These are phyloP conservation scores for Crucibulum laeve DNA, from an alignment of 768 basidiomycete species.

Conservation along the genomic window DNA sequence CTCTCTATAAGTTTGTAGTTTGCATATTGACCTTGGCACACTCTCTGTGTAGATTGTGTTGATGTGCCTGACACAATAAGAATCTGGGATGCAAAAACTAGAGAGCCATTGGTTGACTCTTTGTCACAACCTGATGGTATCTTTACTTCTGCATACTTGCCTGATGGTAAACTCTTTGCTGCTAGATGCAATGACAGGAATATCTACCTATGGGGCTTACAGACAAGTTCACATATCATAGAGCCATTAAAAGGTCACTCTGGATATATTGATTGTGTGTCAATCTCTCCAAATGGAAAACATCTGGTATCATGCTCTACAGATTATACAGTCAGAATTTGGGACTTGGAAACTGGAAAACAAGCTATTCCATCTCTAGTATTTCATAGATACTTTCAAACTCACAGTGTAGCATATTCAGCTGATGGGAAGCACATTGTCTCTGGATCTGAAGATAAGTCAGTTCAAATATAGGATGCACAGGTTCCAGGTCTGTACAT, in stretches of 20 bases:
- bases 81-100: constrained; percentile 3
- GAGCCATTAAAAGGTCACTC: background rate
- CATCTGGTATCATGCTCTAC: background rate
- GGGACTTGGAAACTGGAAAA: no score
- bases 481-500: no score
- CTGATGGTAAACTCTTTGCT: background rate
- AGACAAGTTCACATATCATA: background rate
- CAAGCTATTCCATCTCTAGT: no score
- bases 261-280: background rate
- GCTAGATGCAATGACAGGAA: background rate
- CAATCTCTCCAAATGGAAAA: background rate
- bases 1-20: no score
- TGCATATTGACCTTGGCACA: no score
- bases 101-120: background rate
- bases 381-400: no score
- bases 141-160: background rate
- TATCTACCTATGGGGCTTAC: background rate
- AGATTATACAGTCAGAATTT: background rate
- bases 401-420: no score
- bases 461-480: no score
- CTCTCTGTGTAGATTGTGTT: no score
- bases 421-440: no score
- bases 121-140: background rate
- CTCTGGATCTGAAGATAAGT: no score
- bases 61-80: no score